Base-by-base conservation (phyloP, 1,284 basidiomycete species). In the Irpex rosettiformis region DNA sequence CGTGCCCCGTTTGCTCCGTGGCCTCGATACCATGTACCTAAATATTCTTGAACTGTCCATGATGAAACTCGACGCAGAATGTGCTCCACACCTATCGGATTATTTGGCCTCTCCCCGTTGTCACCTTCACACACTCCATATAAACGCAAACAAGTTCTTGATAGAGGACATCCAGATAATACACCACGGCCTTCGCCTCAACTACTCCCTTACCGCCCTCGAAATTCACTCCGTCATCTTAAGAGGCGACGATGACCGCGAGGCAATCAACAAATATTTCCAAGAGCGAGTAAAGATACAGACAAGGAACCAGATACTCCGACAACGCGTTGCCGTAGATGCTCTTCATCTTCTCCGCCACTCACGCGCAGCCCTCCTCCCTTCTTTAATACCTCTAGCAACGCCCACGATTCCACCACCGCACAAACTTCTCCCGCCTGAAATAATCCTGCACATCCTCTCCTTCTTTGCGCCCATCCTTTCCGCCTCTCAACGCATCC, bases 361-460 rank as follows among this genome's bases (percentile, higher is more conserved):
- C 62, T 75, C 84, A 8, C 73, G 86, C 13, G 66, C 77, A 0
- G 65, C 84, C 3, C 75, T 88, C 13, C 68, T 85, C 22, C 70
- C 22, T 45, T 58, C 22, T 62, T 64, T 22, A 60, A 64, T 3
- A 56, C 59, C 40, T 62, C 64, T 57, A 57, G 13, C 24, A 62
- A 21, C 55, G 42, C 24, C 56, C 52, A n/a, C 24, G 30, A 27
- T 37, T 22, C 10, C 18, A 21, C 45, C n/a, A 43, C 61, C 7
- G 60, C 58, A 27, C 56, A 25, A 28, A 21, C 74, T 75, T 61
- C 74, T 90, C 27, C 88, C 88, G 0, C 77, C 70, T 22, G 88
- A 90, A 67, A 73, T 90, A 21, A 79, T 83, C 59, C 74, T 84
- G 3, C 64, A 83, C 65, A 81, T 85, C 56, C 75, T 89, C 29